Percentiles rank a stretch among this genome's conserved stretches.
Conservation (phyloP, 345 rosid species). For the Camelina sativa region DNA sequence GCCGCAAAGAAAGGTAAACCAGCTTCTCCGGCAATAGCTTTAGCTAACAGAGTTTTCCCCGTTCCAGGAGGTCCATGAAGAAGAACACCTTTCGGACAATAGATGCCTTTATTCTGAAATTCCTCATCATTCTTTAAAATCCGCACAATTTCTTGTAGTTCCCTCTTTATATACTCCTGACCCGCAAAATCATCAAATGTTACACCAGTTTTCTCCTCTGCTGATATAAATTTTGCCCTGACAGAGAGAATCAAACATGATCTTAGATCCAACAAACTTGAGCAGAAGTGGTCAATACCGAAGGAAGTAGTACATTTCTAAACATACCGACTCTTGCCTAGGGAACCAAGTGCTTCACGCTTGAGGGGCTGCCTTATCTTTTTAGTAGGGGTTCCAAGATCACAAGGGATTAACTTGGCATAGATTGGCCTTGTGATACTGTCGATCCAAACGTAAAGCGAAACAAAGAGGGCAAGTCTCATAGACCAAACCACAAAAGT, state of each 20-base stretch:
- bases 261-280: conserved; percentile 19
- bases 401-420: conserved; percentile 90
- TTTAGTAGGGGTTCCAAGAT: conserved; percentile 74
- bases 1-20: conserved; percentile 96
- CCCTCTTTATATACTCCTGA: conserved; percentile 92
- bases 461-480: conserved; percentile 83
- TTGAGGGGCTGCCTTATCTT: conserved; percentile 63
- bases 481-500: conserved; percentile 91
- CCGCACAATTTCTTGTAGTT: conserved; percentile 88
- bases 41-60: conserved; percentile 94
- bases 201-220: conserved; percentile 93
- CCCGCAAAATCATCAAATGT: conserved; percentile 99
- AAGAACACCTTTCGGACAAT: conserved; percentile 97
- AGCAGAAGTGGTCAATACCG: neutral
- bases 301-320: conserved; percentile 8
- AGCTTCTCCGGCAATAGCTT: conserved; percentile 99
- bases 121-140: conserved; percentile 92
- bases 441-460: conserved; percentile 81
- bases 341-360: conserved; percentile 82
- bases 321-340: conserved; percentile 91
- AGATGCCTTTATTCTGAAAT: conserved; percentile 88
- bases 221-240: conserved; percentile 95
- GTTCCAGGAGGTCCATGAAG: conserved; percentile 99
- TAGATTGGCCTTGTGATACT: conserved; percentile 81
- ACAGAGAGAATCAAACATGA: neutral